phyloP scores from a whole-genome alignment of 2,329 filamentous ascomycete species.

The Phialophora macrospora region DNA sequence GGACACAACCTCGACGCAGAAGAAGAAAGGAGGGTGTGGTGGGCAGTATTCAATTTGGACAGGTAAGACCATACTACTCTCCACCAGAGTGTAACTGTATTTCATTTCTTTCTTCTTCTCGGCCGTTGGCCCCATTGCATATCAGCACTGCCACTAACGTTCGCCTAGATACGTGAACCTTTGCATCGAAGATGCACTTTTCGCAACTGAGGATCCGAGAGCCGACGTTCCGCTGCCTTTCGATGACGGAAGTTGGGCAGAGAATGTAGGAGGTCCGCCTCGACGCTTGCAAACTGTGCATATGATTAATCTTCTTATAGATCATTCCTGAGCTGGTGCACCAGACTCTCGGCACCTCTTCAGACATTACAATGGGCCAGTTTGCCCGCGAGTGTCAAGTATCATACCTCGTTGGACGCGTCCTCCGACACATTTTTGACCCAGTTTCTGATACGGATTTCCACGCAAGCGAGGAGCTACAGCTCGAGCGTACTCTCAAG shows the following conservation, averaged over 20 bases:
- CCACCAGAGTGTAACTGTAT: too few relatives aligned
- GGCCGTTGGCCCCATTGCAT: too few relatives aligned
- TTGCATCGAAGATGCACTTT: constrained; percentile 6
- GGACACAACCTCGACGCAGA: neutral
- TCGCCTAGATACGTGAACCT: constrained; percentile 18
- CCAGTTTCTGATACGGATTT: constrained; percentile 12
- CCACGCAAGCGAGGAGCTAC: constrained; percentile 16
- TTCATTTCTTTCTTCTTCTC: too few relatives aligned
- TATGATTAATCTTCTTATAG: neutral
- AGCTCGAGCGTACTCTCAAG: constrained; percentile 17
- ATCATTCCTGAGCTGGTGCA: neutral
- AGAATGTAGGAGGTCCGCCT: constrained; percentile 7
- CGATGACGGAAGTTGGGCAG: constrained; percentile 12
- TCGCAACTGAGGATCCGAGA: constrained; percentile 17
- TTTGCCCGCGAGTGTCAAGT: constrained; percentile 24
- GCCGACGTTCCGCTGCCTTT: constrained; percentile 18
- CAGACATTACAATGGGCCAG: constrained; percentile 16
- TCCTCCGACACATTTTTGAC: constrained; percentile 18
- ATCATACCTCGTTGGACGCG: constrained; percentile 12
- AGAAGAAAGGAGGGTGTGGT: constrained; percentile 19
- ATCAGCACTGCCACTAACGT: neutral
- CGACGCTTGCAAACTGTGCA: neutral
- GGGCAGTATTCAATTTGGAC: constrained; percentile 20
- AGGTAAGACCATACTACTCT: constrained; percentile 3
- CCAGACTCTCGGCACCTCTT: constrained; percentile 9